Evolutionary conservation across 2,329 filamentous ascomycete genomes (phyloP), one percentile per base, ranked within the genome.

Genomic region (Aspergillus caelatus): DNA sequence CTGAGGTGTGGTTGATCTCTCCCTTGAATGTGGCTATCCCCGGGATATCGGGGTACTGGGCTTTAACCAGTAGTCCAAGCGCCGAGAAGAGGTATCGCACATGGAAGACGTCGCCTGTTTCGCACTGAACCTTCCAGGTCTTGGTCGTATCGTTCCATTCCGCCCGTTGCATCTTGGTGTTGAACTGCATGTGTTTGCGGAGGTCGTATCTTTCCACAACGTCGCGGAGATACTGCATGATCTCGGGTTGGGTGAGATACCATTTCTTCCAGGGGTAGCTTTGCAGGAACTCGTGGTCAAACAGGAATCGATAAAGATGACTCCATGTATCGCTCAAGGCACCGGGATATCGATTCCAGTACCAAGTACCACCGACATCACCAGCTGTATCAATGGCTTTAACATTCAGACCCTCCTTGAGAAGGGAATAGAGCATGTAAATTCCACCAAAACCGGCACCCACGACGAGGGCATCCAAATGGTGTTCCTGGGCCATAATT

Each of bases 21-120:
- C 86, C 86, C 55, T 80, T 72, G 75, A 86, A 89, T n/a, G 74
- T 76, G 2, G 80, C 67, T 0, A 84, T 65, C 0, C 86, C 86
- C 0, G 82, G 79, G 26, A 88, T 81, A 21, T 81, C 78, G 1
- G 86, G 86, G 79, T 82, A 84, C 58, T 79, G 76, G 74, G 80
- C 84, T 64, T 82, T 82, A 67, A 61, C 59, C 2, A 70, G 62
- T 3, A 67, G 5, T 1, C 71, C 71, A 7, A 69, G 26, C 3
- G 67, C 67, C 1, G 50, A 66, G n/a, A 72, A 30, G 2, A 73
- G 48, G 41, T 68, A 70, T 6, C 61, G 57, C 1, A 60, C 53
- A 0, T 11, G 34, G 50, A 62, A 64, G 0, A 60, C 21, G 3
- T 61, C 50, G 0, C 66, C 68, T 0, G 62, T 60, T 21, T 58